Percentiles rank a stretch among this genome's conserved stretches.
Evolutionary conservation across 305 asterid genomes (phyloP).

Genomic region (Fraxinus greggii): DNA sequence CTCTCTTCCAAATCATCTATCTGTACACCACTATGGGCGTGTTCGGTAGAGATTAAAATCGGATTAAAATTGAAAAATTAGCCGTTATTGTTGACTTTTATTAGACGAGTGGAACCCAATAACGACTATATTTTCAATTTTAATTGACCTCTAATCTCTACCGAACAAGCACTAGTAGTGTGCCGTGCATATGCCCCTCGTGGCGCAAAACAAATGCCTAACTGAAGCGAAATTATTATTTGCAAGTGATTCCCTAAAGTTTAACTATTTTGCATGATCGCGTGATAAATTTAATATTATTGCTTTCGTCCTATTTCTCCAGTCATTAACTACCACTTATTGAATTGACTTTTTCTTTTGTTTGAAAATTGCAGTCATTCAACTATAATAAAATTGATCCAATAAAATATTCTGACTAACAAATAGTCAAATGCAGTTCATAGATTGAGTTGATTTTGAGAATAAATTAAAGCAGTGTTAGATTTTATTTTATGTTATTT

Average conservation of each 20-base stretch:
- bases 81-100: too few relatives aligned
- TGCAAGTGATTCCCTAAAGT: neutral
- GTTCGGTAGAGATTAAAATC: too few relatives aligned
- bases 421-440: neutral
- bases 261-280: neutral
- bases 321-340: neutral
- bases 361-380: neutral
- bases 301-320: neutral
- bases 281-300: neutral
- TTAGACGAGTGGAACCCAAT: too few relatives aligned
- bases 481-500: neutral
- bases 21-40: too few relatives aligned
- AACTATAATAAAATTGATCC: neutral
- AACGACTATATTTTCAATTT: too few relatives aligned
- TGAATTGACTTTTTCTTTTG: neutral
- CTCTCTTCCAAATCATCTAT: too few relatives aligned
- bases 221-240: neutral
- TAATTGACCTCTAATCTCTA: too few relatives aligned
- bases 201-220: neutral
- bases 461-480: neutral
- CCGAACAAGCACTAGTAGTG: too few relatives aligned
- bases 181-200: conserved; percentile 4
- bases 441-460: neutral
- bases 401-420: neutral
- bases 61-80: too few relatives aligned